phyloP scores from a whole-genome alignment of 176 grass and related monocot genomes.

The Canna indica region DNA sequence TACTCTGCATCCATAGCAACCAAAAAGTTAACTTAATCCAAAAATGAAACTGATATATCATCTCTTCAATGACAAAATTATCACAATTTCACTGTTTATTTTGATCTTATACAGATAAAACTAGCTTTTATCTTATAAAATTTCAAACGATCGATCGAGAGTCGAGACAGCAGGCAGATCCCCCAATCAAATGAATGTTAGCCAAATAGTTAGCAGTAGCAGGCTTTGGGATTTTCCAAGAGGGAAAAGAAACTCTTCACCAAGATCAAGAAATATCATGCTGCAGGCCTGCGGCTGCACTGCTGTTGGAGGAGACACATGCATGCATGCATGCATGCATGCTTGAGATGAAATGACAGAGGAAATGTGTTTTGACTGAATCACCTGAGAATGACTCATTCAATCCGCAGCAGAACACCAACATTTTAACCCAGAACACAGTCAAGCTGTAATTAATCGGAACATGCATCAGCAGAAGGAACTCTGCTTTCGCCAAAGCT shows the following conservation, averaged over 20 bases:
- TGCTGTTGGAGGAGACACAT: neutral
- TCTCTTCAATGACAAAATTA: no score
- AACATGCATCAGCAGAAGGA: neutral
- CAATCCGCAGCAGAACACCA: no score
- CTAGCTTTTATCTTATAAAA: no score
- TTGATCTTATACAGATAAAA: no score
- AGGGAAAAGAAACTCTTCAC: conserved; percentile 20
- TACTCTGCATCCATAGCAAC: conserved; percentile 42
- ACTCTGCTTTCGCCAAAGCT: conserved; percentile 26
- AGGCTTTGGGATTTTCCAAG: conserved; percentile 18
- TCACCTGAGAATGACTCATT: no score
- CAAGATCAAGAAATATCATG: conserved; percentile 10
- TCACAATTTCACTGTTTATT: no score
- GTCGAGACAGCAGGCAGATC: no score
- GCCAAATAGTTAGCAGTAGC: no score
- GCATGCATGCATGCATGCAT: neutral
- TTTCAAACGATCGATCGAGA: no score
- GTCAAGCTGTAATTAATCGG: no score
- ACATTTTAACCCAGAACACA: no score
- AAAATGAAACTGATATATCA: neutral
- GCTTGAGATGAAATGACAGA: neutral
- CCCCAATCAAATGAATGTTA: conserved; percentile 13
- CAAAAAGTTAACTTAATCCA: neutral
- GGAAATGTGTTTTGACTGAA: no score
- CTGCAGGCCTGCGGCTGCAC: neutral